Percentiles rank a stretch among this genome's conserved stretches.
phyloP scores from a whole-genome alignment of 768 basidiomycete species.

The Ramaria rubella region DNA sequence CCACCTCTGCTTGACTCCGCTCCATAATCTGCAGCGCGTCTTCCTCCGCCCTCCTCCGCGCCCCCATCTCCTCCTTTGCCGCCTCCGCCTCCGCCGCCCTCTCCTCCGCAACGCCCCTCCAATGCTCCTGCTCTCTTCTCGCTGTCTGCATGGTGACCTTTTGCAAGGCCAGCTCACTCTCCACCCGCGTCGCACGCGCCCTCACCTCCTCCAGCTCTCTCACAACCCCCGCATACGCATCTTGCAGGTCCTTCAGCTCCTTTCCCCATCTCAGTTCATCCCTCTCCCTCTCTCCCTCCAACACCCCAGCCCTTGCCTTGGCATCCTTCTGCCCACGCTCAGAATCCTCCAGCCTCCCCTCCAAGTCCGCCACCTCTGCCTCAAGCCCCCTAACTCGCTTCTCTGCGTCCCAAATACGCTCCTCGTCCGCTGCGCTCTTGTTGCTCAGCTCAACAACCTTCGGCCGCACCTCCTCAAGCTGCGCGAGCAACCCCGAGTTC shows the following conservation, averaged over 20 bases:
- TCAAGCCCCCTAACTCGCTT: conserved; percentile 46
- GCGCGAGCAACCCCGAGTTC: conserved; percentile 69
- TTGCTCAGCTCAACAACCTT: conserved; percentile 80
- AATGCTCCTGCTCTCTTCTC: conserved; percentile 51
- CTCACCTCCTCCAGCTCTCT: conserved; percentile 26
- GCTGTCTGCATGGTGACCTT: conserved; percentile 40
- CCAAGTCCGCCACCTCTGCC: conserved; percentile 57
- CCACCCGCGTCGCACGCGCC: conserved; percentile 50
- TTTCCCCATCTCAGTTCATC: conserved; percentile 40
- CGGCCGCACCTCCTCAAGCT: conserved; percentile 79
- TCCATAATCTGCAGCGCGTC: conserved; percentile 61
- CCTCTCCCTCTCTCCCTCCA: conserved; percentile 43
- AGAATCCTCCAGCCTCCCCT: conserved; percentile 46
- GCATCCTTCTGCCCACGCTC: conserved; percentile 9
- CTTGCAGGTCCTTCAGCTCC: conserved; percentile 60
- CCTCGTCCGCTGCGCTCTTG: conserved; percentile 41
- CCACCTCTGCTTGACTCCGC: conserved; percentile 62
- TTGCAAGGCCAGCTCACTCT: conserved; percentile 51
- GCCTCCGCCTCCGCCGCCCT: conserved; percentile 50
- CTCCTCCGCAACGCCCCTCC: conserved; percentile 30
- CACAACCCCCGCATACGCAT: conserved; percentile 56
- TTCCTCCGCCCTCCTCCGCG: conserved; percentile 39
- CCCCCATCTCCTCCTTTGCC: conserved; percentile 48
- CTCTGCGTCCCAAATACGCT: conserved; percentile 59
- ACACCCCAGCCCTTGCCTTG: conserved; percentile 19